phyloP scores from a whole-genome alignment of 371 early-diverging fungal genomes.

The Actinomortierella wolfii region DNA sequence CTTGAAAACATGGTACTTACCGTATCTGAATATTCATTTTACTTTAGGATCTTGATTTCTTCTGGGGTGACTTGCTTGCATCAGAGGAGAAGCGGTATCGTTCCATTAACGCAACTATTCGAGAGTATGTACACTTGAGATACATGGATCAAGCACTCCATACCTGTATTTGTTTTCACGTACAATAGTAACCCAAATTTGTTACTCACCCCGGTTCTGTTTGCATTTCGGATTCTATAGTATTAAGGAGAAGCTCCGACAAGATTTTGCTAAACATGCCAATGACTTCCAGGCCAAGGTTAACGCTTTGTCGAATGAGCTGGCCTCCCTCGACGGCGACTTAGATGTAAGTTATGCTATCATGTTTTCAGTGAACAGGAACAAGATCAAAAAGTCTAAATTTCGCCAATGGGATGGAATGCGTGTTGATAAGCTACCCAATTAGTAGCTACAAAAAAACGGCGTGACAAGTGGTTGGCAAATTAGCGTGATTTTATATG shows the following conservation, averaged over 20 bases:
- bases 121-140: constrained; percentile 58
- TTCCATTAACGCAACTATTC: constrained; percentile 77
- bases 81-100: constrained; percentile 82
- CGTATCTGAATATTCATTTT: background rate
- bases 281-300: constrained; percentile 73
- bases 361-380: background rate
- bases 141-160: no score
- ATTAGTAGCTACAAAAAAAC: no score
- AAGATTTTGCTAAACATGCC: constrained; percentile 78
- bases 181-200: no score
- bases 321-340: constrained; percentile 75
- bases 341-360: constrained; percentile 52
- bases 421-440: no score
- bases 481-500: no score
- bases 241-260: constrained; percentile 77
- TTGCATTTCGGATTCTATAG: constrained; percentile 33
- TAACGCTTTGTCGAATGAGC: constrained; percentile 66
- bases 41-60: constrained; percentile 71
- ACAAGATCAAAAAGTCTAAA: background rate
- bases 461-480: no score
- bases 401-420: no score
- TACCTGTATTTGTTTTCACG: no score
- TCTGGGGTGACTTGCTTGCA: constrained; percentile 73
- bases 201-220: no score
- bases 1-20: no score